These are phyloP conservation scores for Ocimum tenuiflorum DNA, from an alignment of 257 asterid species.

Conservation along the genomic window DNA sequence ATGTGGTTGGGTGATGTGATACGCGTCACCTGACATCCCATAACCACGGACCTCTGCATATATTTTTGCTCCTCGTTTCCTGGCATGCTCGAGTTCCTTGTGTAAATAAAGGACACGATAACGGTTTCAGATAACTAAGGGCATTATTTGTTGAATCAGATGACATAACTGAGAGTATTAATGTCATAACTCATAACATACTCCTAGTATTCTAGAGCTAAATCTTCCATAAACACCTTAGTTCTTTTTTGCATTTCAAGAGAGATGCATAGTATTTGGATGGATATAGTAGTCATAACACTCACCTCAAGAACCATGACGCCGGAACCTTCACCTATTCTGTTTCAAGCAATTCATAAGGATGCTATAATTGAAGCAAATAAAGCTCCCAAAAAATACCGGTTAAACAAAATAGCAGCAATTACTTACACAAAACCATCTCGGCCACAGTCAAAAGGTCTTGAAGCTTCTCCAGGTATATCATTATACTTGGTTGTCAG, in stretches of 20 bases:
- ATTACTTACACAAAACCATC: constrained; percentile 94
- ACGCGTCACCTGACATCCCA: constrained; percentile 97
- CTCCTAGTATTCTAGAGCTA: too few relatives aligned
- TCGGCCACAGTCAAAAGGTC: constrained; percentile 89
- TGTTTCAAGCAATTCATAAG: constrained; percentile 36
- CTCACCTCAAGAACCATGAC: constrained; percentile 87
- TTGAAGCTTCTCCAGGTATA: constrained; percentile 72
- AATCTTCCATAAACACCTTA: too few relatives aligned
- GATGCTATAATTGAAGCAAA: constrained; percentile 6
- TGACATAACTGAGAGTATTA: too few relatives aligned
- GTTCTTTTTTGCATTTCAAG: not conserved
- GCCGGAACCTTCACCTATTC: constrained; percentile 96
- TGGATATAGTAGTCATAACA: constrained; percentile 12
- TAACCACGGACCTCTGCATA: constrained; percentile 93
- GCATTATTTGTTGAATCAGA: not conserved
- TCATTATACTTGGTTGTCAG: constrained; percentile 73
- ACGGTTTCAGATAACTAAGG: constrained; percentile 1
- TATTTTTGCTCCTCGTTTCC: constrained; percentile 72
- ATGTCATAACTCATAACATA: too few relatives aligned
- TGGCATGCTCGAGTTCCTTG: constrained; percentile 92
- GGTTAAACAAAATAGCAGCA: not conserved
- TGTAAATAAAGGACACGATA: constrained; percentile 6
- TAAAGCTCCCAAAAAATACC: constrained; percentile 8
- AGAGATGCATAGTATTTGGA: not conserved
- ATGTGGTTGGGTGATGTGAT: constrained; percentile 93